These are phyloP conservation scores for Solanum sitiens DNA, from an alignment of 257 asterid genomes.

Conservation along the genomic window DNA sequence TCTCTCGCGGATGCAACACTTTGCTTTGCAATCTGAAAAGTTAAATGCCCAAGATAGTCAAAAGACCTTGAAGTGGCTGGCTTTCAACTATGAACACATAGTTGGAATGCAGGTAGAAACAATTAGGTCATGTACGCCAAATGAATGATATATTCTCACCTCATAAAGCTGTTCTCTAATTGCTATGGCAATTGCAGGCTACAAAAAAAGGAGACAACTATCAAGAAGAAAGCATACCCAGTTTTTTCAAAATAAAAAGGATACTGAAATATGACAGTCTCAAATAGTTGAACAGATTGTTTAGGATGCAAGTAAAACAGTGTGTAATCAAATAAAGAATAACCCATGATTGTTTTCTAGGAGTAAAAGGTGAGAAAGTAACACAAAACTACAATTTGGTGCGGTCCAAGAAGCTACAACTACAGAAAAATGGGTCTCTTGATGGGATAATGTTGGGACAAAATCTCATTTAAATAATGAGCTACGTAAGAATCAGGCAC, in stretches of 20 bases:
- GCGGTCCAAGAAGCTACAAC: neutral
- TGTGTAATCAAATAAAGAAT: neutral
- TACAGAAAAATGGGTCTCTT: neutral
- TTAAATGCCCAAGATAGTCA: neutral
- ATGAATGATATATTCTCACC: conserved; percentile 34
- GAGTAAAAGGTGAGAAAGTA: neutral
- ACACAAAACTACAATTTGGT: neutral
- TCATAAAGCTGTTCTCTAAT: conserved; percentile 91
- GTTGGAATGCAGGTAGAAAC: neutral
- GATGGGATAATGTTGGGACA: neutral
- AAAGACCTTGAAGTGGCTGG: neutral
- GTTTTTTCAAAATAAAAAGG: neutral
- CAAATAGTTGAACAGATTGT: neutral
- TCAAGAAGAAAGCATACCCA: neutral
- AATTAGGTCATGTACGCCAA: neutral
- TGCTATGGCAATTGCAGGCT: conserved; percentile 96
- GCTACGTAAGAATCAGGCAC: neutral
- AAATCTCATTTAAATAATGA: neutral
- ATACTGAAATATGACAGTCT: neutral
- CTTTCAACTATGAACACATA: neutral
- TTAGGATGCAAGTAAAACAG: neutral
- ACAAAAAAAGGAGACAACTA: conserved; percentile 14
- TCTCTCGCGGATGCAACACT: conserved; percentile 90
- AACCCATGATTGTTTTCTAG: neutral
- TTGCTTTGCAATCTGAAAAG: conserved; percentile 70